Percentiles rank a stretch among this genome's conserved stretches.
phyloP scores from a whole-genome alignment of 208 protist genomes.

The Balamuthia mandrillaris region DNA sequence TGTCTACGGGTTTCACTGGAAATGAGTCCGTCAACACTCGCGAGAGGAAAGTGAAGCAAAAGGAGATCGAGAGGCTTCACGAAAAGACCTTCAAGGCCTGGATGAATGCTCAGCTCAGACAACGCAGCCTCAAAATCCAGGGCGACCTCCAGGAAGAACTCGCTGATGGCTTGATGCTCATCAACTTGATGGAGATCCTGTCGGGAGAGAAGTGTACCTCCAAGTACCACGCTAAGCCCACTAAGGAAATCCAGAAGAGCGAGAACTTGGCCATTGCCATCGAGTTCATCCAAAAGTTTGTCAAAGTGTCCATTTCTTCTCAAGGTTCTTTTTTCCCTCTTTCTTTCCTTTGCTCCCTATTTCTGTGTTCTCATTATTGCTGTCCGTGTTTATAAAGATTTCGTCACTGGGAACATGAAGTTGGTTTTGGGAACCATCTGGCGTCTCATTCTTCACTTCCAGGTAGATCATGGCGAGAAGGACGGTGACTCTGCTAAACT shows the following conservation, averaged over 20 bases:
- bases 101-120: slow-evolving; percentile 61
- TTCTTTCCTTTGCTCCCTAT: neutral
- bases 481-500: neutral
- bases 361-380: neutral
- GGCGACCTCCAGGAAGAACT: slow-evolving; percentile 42
- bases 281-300: slow-evolving; percentile 50
- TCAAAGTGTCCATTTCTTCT: slow-evolving; percentile 34
- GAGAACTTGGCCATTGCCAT: slow-evolving; percentile 32
- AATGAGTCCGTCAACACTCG: slow-evolving; percentile 23
- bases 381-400: neutral
- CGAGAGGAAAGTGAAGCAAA: slow-evolving; percentile 16
- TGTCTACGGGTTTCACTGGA: neutral
- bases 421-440: slow-evolving; percentile 67
- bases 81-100: slow-evolving; percentile 58
- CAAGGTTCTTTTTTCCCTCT: neutral
- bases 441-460: slow-evolving; percentile 59
- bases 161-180: slow-evolving; percentile 57
- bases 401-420: slow-evolving; percentile 13
- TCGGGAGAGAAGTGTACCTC: slow-evolving; percentile 9
- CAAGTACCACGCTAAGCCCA: slow-evolving; percentile 31
- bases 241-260: neutral
- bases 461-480: slow-evolving; percentile 49
- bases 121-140: slow-evolving; percentile 39
- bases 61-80: slow-evolving; percentile 22
- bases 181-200: slow-evolving; percentile 32